Percentiles rank a stretch among this genome's conserved stretches.
These are phyloP conservation scores for Phaeotremella fagi DNA, from an alignment of 768 basidiomycete species.

Conservation along the genomic window DNA sequence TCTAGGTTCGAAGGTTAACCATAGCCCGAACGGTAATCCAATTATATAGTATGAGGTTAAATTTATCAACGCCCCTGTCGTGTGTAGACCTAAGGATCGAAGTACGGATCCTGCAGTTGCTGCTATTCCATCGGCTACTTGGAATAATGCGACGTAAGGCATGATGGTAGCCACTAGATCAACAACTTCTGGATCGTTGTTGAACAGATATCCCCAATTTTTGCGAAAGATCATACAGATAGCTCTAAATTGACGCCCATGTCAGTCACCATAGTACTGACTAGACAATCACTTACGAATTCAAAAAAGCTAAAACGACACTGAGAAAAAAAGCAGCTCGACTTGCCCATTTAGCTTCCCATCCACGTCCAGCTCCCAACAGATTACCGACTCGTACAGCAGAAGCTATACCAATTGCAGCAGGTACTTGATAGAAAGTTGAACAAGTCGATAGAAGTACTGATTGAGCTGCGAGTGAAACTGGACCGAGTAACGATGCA, in stretches of 20 bases:
- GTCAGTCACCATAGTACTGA: conserved; percentile 47
- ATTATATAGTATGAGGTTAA: conserved; percentile 75
- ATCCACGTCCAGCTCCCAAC: conserved; percentile 70
- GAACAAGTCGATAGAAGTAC: conserved; percentile 56
- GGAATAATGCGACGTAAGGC: conserved; percentile 65
- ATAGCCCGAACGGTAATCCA: conserved; percentile 76
- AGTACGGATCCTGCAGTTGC: conserved; percentile 71
- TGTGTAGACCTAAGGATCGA: conserved; percentile 72
- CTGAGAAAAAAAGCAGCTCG: conserved; percentile 64
- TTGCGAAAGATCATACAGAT: conserved; percentile 54
- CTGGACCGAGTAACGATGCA: conserved; percentile 61
- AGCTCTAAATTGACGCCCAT: neutral
- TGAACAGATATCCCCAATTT: conserved; percentile 71
- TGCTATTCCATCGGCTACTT: conserved; percentile 75
- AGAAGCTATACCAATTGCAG: conserved; percentile 71
- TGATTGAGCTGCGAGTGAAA: conserved; percentile 79
- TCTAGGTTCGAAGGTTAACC: conserved; percentile 54
- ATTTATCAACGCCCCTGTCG: conserved; percentile 72
- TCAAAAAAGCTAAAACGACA: conserved; percentile 60
- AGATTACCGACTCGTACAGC: conserved; percentile 85
- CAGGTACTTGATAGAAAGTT: conserved; percentile 75
- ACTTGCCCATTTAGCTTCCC: conserved; percentile 66
- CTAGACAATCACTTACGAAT: conserved; percentile 51
- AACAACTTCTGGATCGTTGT: conserved; percentile 60
- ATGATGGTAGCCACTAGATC: conserved; percentile 63